phyloP scores from a whole-genome alignment of 805 yeast species.

The Brettanomyces sp. region DNA sequence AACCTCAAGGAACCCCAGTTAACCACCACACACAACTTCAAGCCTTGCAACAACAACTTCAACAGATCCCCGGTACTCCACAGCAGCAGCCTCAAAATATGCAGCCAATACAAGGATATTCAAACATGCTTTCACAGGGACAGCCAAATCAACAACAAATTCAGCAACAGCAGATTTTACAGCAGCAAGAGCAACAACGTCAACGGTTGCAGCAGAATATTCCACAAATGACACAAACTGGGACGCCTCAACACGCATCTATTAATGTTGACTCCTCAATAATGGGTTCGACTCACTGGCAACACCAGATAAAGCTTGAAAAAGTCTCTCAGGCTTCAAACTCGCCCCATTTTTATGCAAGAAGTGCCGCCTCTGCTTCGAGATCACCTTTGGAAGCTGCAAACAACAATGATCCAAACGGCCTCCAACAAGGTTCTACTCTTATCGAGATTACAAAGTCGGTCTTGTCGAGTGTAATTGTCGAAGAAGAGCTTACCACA shows the following conservation, averaged over 20 bases:
- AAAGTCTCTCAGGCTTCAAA: constrained; percentile 61
- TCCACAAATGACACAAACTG: constrained; percentile 12
- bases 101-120: constrained; percentile 16
- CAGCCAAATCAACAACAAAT: constrained; percentile 25
- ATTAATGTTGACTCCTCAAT: constrained; percentile 26
- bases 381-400: constrained; percentile 32
- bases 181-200: constrained; percentile 22
- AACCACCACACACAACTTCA: constrained; percentile 10
- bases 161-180: constrained; percentile 23
- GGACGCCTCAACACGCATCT: constrained; percentile 16
- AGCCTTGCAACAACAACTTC: constrained; percentile 12
- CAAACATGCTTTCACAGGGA: constrained; percentile 9
- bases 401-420: constrained; percentile 15
- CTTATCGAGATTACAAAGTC: constrained; percentile 33
- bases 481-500: constrained; percentile 14
- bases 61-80: constrained; percentile 10
- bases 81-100: constrained; percentile 13
- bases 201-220: constrained; percentile 17
- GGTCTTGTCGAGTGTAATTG: constrained; percentile 23
- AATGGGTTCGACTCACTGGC: constrained; percentile 50
- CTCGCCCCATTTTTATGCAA: constrained; percentile 73
- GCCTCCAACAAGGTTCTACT: constrained; percentile 20
- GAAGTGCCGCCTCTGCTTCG: constrained; percentile 67
- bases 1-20: constrained; percentile 10
- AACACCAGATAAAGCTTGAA: constrained; percentile 66